Evolutionary conservation across 495 filamentous ascomycete species (phyloP).

Genomic region (Lepraria neglecta): DNA sequence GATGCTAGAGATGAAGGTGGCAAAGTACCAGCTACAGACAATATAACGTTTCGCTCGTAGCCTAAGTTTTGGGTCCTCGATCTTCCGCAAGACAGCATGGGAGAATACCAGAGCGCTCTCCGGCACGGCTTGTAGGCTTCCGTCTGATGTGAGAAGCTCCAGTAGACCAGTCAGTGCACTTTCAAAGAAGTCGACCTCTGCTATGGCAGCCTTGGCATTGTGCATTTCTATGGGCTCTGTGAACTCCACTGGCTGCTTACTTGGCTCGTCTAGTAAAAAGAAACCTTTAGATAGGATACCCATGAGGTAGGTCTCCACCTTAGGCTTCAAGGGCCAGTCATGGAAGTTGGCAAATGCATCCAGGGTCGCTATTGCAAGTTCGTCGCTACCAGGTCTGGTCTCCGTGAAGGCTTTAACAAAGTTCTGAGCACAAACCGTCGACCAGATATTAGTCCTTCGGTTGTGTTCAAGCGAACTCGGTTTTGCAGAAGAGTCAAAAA

Average conservation of each 20-base stretch:
- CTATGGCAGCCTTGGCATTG: conserved; percentile 63
- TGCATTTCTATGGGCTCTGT: conserved; percentile 59
- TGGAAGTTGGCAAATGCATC: conserved; percentile 80
- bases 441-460: conserved; percentile 75
- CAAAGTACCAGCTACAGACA: conserved; percentile 65
- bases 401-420: conserved; percentile 50
- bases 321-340: conserved; percentile 81
- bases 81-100: conserved; percentile 69
- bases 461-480: conserved; percentile 70
- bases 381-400: conserved; percentile 50
- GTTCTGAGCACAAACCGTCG: conserved; percentile 76
- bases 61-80: conserved; percentile 54
- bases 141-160: conserved; percentile 65
- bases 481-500: conserved; percentile 78
- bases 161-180: conserved; percentile 77
- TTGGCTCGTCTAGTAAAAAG: conserved; percentile 74
- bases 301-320: conserved; percentile 91
- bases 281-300: conserved; percentile 85
- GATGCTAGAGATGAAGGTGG: conserved; percentile 73
- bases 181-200: conserved; percentile 85
- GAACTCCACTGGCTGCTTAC: conserved; percentile 50
- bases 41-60: conserved; percentile 25
- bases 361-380: conserved; percentile 62
- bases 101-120: conserved; percentile 75
- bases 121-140: conserved; percentile 73